Conservation (phyloP, 805 yeast genomes). For the Starmerella sp. region DNA sequence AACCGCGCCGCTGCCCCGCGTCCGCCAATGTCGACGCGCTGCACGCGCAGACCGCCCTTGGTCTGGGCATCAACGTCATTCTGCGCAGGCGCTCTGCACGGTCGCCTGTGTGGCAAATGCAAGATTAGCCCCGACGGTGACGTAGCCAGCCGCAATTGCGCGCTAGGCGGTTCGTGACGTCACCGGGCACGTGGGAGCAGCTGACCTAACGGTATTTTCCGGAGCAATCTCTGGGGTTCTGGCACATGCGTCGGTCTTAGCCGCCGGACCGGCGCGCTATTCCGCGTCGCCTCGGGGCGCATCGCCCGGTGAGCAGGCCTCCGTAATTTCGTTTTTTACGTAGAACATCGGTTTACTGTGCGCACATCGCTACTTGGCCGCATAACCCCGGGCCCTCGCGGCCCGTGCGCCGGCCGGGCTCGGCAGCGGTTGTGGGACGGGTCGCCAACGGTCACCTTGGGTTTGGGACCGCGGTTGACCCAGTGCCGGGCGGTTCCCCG, state of each 20-base stretch:
- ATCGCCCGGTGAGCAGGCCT: too few species aligned
- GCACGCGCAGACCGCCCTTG: not conserved
- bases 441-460: not conserved
- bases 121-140: not conserved
- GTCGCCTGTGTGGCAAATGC: conserved; percentile 1
- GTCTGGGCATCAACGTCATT: not conserved
- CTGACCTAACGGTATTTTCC: not conserved
- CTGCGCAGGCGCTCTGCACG: not conserved
- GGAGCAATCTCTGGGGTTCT: not conserved
- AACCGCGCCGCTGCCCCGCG: too few species aligned
- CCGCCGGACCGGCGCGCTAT: too few species aligned
- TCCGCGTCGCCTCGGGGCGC: not conserved
- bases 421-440: not conserved
- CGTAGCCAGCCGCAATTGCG: not conserved
- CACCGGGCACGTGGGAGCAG: not conserved
- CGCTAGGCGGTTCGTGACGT: not conserved
- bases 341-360: too few species aligned
- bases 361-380: too few species aligned
- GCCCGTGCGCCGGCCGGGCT: too few species aligned
- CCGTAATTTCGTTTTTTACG: too few species aligned
- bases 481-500: not conserved
- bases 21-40: not conserved
- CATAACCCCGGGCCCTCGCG: too few species aligned
- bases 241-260: too few species aligned
- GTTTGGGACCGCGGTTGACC: too few species aligned